Base-by-base conservation (phyloP, 257 asterid species). In the Solanum chiquidenum region DNA sequence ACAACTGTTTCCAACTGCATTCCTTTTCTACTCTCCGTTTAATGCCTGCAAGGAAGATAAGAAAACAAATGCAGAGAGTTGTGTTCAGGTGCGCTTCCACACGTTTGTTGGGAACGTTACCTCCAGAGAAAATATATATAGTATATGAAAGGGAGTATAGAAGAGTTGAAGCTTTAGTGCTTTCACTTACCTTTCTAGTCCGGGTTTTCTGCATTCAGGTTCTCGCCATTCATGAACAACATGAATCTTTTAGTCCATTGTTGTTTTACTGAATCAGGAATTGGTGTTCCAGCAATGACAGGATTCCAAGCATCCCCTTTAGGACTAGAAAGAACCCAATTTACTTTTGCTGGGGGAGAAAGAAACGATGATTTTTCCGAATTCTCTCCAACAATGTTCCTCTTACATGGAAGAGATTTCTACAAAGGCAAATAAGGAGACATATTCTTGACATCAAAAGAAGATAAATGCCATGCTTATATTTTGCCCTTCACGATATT, bases 311-410 rank as follows among this genome's bases (percentile, higher is more conserved):
- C 86, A 55, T 93, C 95, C 80, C 95, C 98, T 86, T 58, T 88
- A 40, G 95, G 72, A 91, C 92, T 94, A 88, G 91, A 93, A 42
- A 96, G 91, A 86, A 94, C 95, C 98, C 98, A 96, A 66, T 91
- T 94, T 31, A 95, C 95, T 90, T 94, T 92, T 87, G 76, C 87
- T 7, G 98, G 98, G 8, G 93, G 93, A 73, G 79, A 82, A n/a
- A 77, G 21, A 75, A 93, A 90, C 5, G 93, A 90, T 4, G 95
- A 92, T 60, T 88, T 84, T 27, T 73, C 90, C 42, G 37, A 62
- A 35, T 86, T 84, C 60, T 87, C 90, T 85, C 7, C 64, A 23
- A 83, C 14, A 5, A 55, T 34, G 14, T 86, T 89, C 49, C 88
- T 93, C 92, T 86, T 89, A 90, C 86, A 27, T 10, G 87, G 83